These are phyloP conservation scores for Litchi chinensis DNA, from an alignment of 345 rosid genomes.

Conservation along the genomic window DNA sequence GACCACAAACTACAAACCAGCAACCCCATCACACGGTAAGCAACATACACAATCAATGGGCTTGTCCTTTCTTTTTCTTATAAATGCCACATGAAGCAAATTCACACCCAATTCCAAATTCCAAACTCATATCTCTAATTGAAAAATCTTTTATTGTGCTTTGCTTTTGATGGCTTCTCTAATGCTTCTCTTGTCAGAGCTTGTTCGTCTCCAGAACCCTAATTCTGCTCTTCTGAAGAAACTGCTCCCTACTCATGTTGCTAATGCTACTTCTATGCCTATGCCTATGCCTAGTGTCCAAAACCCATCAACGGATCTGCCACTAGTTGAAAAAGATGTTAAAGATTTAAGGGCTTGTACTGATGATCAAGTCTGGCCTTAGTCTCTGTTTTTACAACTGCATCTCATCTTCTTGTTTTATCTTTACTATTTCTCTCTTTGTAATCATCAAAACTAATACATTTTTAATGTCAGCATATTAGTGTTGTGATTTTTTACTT, in stretches of 20 bases:
- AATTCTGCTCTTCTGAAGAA: neutral
- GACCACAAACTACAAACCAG: neutral
- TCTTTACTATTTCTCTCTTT: neutral
- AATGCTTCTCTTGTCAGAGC: neutral
- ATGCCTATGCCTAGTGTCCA: neutral
- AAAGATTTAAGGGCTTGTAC: neutral
- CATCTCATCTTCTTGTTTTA: neutral
- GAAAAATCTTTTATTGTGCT: too few species aligned
- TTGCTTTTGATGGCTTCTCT: neutral
- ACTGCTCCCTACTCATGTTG: neutral
- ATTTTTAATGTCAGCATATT: too few species aligned
- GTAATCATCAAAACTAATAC: too few species aligned
- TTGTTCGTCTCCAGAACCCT: neutral
- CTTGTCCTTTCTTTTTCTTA: too few species aligned
- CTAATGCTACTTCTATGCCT: neutral
- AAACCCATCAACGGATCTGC: neutral
- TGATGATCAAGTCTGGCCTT: constrained; percentile 2
- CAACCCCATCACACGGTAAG: neutral
- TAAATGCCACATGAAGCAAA: too few species aligned
- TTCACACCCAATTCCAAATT: too few species aligned
- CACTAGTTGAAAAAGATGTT: neutral
- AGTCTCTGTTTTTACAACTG: neutral
- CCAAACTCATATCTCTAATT: too few species aligned
- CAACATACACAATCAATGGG: neutral
- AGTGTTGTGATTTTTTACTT: too few species aligned